Base-by-base conservation (phyloP, 164 flowering plant genomes). In the Magnolia sinica region DNA sequence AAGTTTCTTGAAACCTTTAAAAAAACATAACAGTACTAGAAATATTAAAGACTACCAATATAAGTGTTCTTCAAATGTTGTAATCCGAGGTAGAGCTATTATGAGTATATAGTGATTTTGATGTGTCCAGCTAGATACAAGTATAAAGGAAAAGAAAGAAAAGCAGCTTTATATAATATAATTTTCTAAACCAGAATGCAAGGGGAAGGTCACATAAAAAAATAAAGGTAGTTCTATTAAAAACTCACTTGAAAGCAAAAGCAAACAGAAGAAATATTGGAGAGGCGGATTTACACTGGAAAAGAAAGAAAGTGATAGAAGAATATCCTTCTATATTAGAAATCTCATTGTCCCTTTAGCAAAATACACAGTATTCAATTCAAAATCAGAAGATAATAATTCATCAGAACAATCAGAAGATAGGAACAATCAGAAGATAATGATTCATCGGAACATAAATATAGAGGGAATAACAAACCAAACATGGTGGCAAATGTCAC, bases 401-500 rank as follows among this genome's bases (percentile, higher is more conserved):
- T 27, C 29, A 27, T 27, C 29, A 2, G 29, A 27, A 27, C 29
- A 27, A 27, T 27, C 29, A 27, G 29, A 27, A 27, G 29, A 27
- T 27, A 27, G 29, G 29, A 27, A 27, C 29, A 27, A 27, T 27
- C 29, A 27, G 29, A 27, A 27, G 29, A 27, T 27, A 27, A 27
- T 27, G 29, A 27, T 65, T 64, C 20, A 45, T 18, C 23, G 61
- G 16, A 52, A 64, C 5, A 71, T 67, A 20, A 63, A 74, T 4
- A 65, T 13, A 27, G 4, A 65, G 3, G 68, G 55, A 76, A 37
- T 22, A 23, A 77, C 29, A 23, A 74, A 87, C 97, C 23, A 82
- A 96, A 98, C 98, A 96, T 96, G 64, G 99, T 96, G 52, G 99
- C 99, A 88, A 96, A 96, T 63, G 99, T 96, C 79, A 96, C 98